These are phyloP conservation scores for Ganoderma multipileum DNA, from an alignment of 1,284 basidiomycete genomes.

Conservation along the genomic window DNA sequence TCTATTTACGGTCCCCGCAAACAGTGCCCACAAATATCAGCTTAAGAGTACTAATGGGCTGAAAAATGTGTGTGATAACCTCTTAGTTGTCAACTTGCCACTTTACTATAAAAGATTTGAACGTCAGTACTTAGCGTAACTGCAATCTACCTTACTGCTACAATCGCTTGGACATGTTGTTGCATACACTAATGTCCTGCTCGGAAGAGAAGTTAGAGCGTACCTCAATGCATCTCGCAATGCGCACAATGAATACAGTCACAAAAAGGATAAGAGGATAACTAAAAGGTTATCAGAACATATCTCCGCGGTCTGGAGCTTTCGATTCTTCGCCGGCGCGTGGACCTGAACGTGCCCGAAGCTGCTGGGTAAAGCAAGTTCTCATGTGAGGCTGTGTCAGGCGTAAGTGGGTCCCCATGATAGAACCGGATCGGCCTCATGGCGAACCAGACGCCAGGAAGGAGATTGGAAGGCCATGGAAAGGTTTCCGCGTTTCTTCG, in stretches of 20 bases:
- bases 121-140: too few species aligned
- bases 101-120: too few species aligned
- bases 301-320: background rate
- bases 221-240: background rate
- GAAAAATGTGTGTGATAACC: too few species aligned
- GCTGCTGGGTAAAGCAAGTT: background rate
- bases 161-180: too few species aligned
- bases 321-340: background rate
- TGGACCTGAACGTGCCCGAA: background rate
- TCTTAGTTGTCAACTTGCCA: too few species aligned
- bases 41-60: too few species aligned
- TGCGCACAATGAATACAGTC: background rate
- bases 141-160: too few species aligned
- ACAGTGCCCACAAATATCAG: too few species aligned
- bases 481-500: constrained; percentile 27
- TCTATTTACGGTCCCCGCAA: too few species aligned
- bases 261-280: background rate
- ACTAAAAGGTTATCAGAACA: background rate
- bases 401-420: constrained; percentile 24
- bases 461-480: constrained; percentile 21
- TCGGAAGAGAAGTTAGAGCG: background rate
- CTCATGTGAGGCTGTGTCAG: constrained; percentile 16
- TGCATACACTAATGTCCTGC: too few species aligned
- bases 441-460: constrained; percentile 20
- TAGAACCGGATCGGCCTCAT: constrained; percentile 24